These are phyloP conservation scores for Biscutella auriculata DNA, from an alignment of 441 rosid species.

Conservation along the genomic window DNA sequence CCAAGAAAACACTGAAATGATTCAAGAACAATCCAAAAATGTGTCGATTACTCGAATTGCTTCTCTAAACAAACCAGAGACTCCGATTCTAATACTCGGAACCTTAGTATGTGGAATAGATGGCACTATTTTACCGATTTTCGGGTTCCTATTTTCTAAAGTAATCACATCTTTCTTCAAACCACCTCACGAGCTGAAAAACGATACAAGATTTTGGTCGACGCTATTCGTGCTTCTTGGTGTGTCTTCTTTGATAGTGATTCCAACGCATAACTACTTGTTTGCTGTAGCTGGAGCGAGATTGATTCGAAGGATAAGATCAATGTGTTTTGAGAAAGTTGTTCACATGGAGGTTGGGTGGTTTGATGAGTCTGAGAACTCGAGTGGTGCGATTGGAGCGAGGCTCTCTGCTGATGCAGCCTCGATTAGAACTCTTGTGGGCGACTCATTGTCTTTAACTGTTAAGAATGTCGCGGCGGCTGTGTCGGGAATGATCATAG, in stretches of 20 bases:
- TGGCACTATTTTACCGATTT: conserved; percentile 33
- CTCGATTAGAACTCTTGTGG: conserved; percentile 30
- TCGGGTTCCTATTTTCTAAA: conserved; percentile 27
- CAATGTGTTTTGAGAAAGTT: conserved; percentile 38
- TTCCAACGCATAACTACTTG: conserved; percentile 24
- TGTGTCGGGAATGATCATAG: conserved; percentile 36
- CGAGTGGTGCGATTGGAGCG: conserved; percentile 41
- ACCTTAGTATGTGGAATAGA: conserved; percentile 22
- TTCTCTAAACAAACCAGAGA: conserved; percentile 35
- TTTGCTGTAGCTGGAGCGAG: conserved; percentile 41
- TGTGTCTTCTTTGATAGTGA: conserved; percentile 19
- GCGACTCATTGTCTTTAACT: conserved; percentile 30
- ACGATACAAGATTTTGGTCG: conserved; percentile 34
- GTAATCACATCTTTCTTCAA: conserved; percentile 30
- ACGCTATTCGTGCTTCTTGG: conserved; percentile 30
- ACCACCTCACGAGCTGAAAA: conserved; percentile 18
- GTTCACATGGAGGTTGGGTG: conserved; percentile 45
- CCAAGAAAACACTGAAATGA: background rate
- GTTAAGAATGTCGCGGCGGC: conserved; percentile 38
- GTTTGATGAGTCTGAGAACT: conserved; percentile 46
- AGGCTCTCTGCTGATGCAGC: conserved; percentile 45
- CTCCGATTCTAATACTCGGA: conserved; percentile 33
- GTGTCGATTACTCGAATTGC: conserved; percentile 31
- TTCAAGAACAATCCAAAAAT: conserved; percentile 3
- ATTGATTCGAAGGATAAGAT: conserved; percentile 26